A percentile compares a stretch with the other conserved stretches of the same genome.
phyloP scores from a whole-genome alignment of 306 rosid genomes.

The Lablab purpureus region DNA sequence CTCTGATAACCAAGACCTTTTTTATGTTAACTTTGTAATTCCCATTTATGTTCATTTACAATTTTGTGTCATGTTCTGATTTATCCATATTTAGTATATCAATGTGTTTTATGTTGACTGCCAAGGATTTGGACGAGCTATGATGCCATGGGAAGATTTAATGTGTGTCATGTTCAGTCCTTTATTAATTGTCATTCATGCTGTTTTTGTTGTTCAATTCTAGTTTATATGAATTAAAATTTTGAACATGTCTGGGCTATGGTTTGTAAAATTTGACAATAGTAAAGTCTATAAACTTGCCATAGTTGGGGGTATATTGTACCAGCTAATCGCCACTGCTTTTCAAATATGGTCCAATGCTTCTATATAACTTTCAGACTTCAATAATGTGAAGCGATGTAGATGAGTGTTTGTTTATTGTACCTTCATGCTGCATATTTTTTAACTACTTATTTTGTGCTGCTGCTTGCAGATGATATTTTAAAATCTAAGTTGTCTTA shows the following conservation, averaged over 20 bases:
- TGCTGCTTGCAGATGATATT: constrained; percentile 7
- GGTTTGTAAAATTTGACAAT: neutral
- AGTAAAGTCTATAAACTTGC: neutral
- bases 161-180: neutral
- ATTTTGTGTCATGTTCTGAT: neutral
- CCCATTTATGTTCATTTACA: neutral
- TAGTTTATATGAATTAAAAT: neutral
- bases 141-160: no score
- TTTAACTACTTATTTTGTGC: neutral
- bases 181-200: constrained; percentile 12
- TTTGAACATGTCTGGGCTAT: neutral
- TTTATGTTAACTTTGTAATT: neutral
- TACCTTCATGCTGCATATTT: constrained; percentile 1
- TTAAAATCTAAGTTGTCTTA: constrained; percentile 20
- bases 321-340: neutral
- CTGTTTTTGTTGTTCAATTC: neutral
- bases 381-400: neutral
- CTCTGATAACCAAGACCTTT: neutral
- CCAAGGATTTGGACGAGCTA: neutral
- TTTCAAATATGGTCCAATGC: neutral
- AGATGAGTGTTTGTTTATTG: constrained; percentile 12
- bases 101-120: neutral
- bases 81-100: neutral
- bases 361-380: neutral
- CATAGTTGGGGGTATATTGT: neutral